These are phyloP conservation scores for Tulasnella calospora DNA, from an alignment of 768 basidiomycete species.

Conservation along the genomic window DNA sequence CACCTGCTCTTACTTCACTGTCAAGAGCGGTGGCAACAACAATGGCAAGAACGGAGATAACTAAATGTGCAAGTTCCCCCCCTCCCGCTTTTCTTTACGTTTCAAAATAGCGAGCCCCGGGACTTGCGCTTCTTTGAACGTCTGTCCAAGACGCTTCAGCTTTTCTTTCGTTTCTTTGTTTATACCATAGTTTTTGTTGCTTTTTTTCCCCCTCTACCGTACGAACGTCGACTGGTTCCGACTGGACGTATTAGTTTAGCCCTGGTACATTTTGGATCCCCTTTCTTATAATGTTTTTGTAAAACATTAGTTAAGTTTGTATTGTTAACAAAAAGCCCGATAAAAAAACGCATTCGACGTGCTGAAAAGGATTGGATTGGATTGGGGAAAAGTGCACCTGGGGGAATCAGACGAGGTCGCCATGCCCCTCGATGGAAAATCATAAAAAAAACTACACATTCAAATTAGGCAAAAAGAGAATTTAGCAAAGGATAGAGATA, in stretches of 20 bases:
- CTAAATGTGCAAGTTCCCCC: neutral
- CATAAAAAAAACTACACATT: neutral
- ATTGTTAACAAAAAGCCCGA: neutral
- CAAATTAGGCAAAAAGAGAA: neutral
- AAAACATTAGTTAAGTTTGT: neutral
- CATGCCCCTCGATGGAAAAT: neutral
- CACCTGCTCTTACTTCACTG: constrained; percentile 11
- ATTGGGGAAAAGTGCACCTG: no score
- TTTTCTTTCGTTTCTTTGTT: neutral
- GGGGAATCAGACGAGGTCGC: no score
- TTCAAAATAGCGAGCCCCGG: neutral
- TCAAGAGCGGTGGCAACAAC: constrained; percentile 55
- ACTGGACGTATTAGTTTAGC: neutral
- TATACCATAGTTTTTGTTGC: neutral
- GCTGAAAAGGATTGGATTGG: neutral
- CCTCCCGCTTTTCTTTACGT: neutral
- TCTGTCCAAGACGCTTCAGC: neutral
- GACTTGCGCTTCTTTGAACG: neutral
- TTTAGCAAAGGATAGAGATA: neutral
- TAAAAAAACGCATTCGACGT: neutral
- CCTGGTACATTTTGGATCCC: neutral
- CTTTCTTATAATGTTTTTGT: neutral
- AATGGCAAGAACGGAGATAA: constrained; percentile 59
- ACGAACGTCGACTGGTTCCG: constrained; percentile 9
- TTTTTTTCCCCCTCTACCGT: neutral